A percentile compares a stretch with the other conserved stretches of the same genome.
phyloP scores from a whole-genome alignment of 352 stramenopile genomes.

The Thalassiosira pacifica region DNA sequence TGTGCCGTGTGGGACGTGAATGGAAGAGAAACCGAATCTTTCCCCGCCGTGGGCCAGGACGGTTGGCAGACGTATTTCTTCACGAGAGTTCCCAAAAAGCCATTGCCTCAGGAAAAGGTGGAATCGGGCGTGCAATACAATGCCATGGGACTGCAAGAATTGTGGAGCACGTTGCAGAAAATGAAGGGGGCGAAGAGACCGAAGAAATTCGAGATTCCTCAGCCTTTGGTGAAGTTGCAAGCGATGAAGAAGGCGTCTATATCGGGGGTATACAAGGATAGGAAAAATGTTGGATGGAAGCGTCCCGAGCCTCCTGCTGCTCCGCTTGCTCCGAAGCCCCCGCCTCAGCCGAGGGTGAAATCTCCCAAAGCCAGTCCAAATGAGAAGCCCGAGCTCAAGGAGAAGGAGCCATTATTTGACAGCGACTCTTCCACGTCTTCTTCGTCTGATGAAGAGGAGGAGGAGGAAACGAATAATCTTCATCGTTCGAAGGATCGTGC shows the following conservation, averaged over 20 bases:
- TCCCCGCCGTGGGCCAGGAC: constrained; percentile 38
- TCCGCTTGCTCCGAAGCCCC: constrained; percentile 20
- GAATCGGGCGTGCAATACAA: constrained; percentile 70
- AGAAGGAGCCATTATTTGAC: too few species aligned
- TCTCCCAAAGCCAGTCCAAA: background rate
- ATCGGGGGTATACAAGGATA: constrained; percentile 50
- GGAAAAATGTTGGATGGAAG: constrained; percentile 41
- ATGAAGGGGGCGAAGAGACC: constrained; percentile 58
- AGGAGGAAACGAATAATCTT: background rate
- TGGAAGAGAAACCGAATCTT: constrained; percentile 67
- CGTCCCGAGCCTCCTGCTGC: constrained; percentile 13
- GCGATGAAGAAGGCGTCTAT: constrained; percentile 57
- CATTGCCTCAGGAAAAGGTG: constrained; percentile 50
- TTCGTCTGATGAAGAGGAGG: background rate
- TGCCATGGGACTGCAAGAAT: constrained; percentile 64
- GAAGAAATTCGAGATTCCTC: constrained; percentile 70
- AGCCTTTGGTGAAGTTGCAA: constrained; percentile 59
- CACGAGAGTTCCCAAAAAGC: constrained; percentile 64
- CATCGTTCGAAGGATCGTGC: background rate
- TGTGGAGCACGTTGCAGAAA: constrained; percentile 70
- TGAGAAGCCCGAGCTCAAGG: background rate
- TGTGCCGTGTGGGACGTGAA: constrained; percentile 66
- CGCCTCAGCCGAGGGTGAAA: background rate
- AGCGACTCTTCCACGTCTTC: too few species aligned
- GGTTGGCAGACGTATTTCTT: constrained; percentile 72